Conservation (phyloP, 306 rosid genomes). For the Alnus glutinosa region DNA sequence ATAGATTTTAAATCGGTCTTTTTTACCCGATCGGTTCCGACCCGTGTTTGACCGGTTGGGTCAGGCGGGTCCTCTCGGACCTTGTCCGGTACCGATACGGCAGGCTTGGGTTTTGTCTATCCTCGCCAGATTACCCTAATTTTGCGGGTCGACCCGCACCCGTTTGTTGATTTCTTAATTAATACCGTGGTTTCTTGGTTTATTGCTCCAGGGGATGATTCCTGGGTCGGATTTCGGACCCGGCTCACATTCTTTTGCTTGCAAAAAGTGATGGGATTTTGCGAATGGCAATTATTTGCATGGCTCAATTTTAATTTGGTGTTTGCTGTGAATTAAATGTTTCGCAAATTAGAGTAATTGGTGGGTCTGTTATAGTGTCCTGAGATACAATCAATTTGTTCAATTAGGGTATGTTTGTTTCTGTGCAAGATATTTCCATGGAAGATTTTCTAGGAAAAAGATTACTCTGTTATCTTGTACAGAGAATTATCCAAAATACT, state of each 20-base stretch:
- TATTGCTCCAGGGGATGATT: conserved; percentile 6
- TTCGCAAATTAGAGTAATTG: background rate
- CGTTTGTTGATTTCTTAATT: background rate
- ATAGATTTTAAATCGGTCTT: background rate
- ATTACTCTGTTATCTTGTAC: background rate
- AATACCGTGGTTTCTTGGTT: background rate
- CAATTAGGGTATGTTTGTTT: background rate
- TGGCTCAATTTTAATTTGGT: background rate
- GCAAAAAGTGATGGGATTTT: background rate
- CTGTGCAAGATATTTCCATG: background rate
- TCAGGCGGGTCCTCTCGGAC: conserved; percentile 35
- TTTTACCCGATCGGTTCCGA: conserved; percentile 38
- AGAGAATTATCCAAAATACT: too few relatives aligned
- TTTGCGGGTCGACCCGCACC: conserved; percentile 25
- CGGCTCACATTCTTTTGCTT: background rate
- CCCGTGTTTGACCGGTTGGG: conserved; percentile 33
- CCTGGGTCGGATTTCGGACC: conserved; percentile 23
- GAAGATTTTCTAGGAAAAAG: background rate
- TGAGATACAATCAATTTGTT: background rate
- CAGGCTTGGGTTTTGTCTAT: conserved; percentile 15
- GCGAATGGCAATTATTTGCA: background rate
- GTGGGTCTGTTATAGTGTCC: background rate
- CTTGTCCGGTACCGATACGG: conserved; percentile 28
- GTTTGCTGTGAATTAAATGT: background rate
- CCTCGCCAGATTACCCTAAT: background rate